phyloP scores from a whole-genome alignment of 331 rosid genomes.

The Arachis monticola region DNA sequence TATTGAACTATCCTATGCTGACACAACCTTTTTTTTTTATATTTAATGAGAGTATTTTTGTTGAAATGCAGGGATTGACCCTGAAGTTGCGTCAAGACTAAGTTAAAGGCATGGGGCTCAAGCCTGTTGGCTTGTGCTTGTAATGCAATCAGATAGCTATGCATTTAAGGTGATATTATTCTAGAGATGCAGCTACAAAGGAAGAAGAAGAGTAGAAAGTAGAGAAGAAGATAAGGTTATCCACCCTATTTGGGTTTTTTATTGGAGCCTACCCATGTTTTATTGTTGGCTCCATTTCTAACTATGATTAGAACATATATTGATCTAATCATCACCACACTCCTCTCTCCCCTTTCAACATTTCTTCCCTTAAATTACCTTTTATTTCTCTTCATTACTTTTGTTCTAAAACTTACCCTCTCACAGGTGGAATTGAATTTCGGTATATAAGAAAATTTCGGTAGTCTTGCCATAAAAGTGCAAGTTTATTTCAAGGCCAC shows the following conservation, averaged over 20 bases:
- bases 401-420: slow-evolving; percentile 13
- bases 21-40: neutral
- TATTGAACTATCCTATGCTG: neutral
- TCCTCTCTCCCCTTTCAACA: neutral
- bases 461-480: slow-evolving; percentile 18
- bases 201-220: neutral
- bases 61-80: slow-evolving; percentile 73
- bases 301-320: slow-evolving; percentile 27
- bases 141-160: slow-evolving; percentile 66
- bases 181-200: slow-evolving; percentile 13
- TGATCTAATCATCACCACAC: slow-evolving; percentile 6
- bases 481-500: slow-evolving; percentile 23
- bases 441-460: slow-evolving; percentile 21
- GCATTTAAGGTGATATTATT: slow-evolving; percentile 28
- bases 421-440: neutral
- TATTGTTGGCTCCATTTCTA: neutral
- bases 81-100: slow-evolving; percentile 78
- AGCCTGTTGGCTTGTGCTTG: slow-evolving; percentile 97
- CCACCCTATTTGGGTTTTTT: neutral
- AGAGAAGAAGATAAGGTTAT: neutral
- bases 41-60: neutral
- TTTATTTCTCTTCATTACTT: slow-evolving; percentile 29
- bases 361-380: slow-evolving; percentile 3
- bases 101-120: slow-evolving; percentile 97
- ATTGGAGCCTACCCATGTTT: slow-evolving; percentile 11